These are phyloP conservation scores for Aspergillus aculeatus DNA, from an alignment of 2,329 filamentous ascomycete genomes.

Conservation along the genomic window DNA sequence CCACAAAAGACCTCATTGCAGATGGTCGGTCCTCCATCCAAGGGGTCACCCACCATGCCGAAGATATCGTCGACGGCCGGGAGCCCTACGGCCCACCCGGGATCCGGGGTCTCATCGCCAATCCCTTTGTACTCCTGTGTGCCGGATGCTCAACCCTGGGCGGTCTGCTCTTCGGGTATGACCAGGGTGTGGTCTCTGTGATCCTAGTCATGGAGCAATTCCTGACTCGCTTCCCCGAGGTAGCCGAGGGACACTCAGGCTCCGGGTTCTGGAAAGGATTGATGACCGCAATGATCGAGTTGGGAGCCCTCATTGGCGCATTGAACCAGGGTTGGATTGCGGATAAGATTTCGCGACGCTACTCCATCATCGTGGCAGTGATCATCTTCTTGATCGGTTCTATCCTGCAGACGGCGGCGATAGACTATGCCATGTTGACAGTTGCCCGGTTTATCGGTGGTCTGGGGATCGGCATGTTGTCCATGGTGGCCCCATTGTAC, in stretches of 20 bases:
- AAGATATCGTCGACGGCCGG: constrained; percentile 29
- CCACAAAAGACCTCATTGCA: constrained; percentile 18
- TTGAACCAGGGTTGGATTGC: constrained; percentile 52
- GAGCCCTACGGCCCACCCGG: constrained; percentile 40
- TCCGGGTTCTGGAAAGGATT: constrained; percentile 45
- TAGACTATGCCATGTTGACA: constrained; percentile 52
- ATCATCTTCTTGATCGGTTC: constrained; percentile 53
- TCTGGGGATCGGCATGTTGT: constrained; percentile 53
- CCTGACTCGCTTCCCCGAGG: constrained; percentile 45
- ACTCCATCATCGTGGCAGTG: constrained; percentile 53
- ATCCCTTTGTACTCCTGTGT: constrained; percentile 52
- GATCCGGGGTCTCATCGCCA: constrained; percentile 49
- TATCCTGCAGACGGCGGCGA: constrained; percentile 51
- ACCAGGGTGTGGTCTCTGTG: constrained; percentile 46
- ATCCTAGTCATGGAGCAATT: constrained; percentile 56
- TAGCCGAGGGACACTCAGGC: constrained; percentile 36
- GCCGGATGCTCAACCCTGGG: constrained; percentile 53
- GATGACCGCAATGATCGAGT: constrained; percentile 56
- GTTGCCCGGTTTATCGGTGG: constrained; percentile 53
- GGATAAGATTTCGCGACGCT: constrained; percentile 54
- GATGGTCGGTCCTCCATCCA: constrained; percentile 19
- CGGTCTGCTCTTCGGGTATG: constrained; percentile 53
- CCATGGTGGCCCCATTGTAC: constrained; percentile 53
- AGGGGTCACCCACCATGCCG: constrained; percentile 36
- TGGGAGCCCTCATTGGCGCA: constrained; percentile 51